Evolutionary conservation across 192 early-diverging fungal genomes (phyloP), one percentile per base, ranked within the genome.

Genomic region (Ambispora gerdemannii): DNA sequence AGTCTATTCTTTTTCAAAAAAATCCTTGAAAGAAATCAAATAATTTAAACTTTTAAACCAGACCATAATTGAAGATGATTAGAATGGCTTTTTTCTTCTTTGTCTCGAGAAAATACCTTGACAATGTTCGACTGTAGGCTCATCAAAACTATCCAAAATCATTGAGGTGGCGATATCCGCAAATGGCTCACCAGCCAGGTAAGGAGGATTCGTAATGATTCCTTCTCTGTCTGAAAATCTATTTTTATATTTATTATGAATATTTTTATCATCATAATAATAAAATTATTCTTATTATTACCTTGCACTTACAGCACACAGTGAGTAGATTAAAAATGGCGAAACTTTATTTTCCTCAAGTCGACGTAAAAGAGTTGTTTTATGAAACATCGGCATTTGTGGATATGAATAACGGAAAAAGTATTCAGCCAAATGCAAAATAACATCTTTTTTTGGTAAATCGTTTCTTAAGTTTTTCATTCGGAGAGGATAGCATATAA

Each of bases 111-210:
- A 31, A 4, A 56, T 49, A 60, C 68, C 68, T 50, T 87, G 85
- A 7, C 83, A 78, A 66, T 76, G 76, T 6, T 79, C 72, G 4
- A 84, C 65, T 22, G 70, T 76, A 1, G 85, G 83, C 17, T 64
- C 51, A 50, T 87, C 85, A 31, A 84, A 78, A 0, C 74, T 70
- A 3, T 74, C 70, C 22, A 78, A 68, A 10, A 87, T 22, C n/a
- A 76, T 61, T 17, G 71, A 66, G 0, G 74, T 75, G 19, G 82
- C 79, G 25, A 76, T 83, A 27, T 71, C 73, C 1, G 85, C 83
- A 73, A 78, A 87, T 15, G 75, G 76, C 58, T 87, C 83, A 19
- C 85, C 85, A 25, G 85, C 65, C 8, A 74, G 32, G 65, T 82
- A 84, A 15, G 81, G 66, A 3, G 83, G 81, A 24, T 80, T 77